phyloP scores from a whole-genome alignment of 2,329 filamentous ascomycete species.

The Falciphora oryzae region DNA sequence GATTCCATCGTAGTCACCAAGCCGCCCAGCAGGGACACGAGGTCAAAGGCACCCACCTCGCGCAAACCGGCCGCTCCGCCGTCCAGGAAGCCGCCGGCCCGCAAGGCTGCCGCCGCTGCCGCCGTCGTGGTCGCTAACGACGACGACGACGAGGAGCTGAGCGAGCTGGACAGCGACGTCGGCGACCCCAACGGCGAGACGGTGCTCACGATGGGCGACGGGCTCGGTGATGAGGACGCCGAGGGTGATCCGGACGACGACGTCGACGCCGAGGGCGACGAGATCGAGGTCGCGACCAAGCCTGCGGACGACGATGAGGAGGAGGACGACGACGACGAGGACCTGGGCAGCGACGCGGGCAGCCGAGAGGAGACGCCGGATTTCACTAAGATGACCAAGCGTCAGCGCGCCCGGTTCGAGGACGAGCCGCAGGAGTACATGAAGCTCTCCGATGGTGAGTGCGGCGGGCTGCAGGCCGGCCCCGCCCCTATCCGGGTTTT shows the following conservation, averaged over 20 bases:
- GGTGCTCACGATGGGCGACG: conserved; percentile 20
- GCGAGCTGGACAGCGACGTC: conserved; percentile 49
- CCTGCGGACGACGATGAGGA: conserved; percentile 32
- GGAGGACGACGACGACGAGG: conserved; percentile 36
- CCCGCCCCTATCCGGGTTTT: background rate
- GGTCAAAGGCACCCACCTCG: background rate
- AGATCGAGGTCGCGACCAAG: conserved; percentile 30
- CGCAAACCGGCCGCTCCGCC: background rate
- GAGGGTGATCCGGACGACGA: conserved; percentile 37
- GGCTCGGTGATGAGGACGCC: conserved; percentile 32
- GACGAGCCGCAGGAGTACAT: conserved; percentile 47
- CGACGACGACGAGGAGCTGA: conserved; percentile 51
- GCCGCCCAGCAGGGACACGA: conserved; percentile 4
- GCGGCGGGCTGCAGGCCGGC: background rate
- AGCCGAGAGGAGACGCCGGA: conserved; percentile 47
- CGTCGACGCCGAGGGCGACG: conserved; percentile 33
- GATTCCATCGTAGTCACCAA: conserved; percentile 17
- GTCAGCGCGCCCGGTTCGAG: conserved; percentile 54
- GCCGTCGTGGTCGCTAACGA: conserved; percentile 28
- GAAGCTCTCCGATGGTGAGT: conserved; percentile 55
- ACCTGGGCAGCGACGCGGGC: conserved; percentile 23
- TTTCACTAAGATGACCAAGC: conserved; percentile 54
- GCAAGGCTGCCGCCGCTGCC: background rate
- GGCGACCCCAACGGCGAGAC: conserved; percentile 39
- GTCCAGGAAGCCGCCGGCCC: background rate